Base-by-base conservation (phyloP, 306 rosid species). In the Senna tora region DNA sequence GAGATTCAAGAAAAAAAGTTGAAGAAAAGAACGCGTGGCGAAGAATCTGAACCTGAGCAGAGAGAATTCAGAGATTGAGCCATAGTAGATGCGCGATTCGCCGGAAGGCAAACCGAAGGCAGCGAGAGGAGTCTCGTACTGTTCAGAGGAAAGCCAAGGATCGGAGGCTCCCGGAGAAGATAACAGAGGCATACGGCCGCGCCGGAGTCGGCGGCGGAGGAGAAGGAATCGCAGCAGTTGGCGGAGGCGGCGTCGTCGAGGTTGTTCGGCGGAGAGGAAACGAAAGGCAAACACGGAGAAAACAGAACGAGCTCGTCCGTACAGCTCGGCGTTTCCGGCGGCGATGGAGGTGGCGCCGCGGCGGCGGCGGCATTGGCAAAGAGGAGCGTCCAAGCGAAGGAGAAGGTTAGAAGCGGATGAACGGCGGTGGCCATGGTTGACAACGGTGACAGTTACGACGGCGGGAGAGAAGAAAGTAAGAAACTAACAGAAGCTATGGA, bases 61-160 rank as follows among this genome's bases (percentile, higher is more conserved):
- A 83, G 13, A 5, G 83, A 67, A 28, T 72, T 46, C 10, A 83
- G 57, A 45, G 54, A 13, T 4, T 22, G 80, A 80, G 55, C 53
- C 56, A 14, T 17, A 17, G 50, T 4, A 20, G 67, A 38, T 39
- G 25, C 1, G 6, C 17, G 0, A 62, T 20, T 38, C 0, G 19
- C n/a, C 7, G 2, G 32, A 56, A 77, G 62, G 57, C 96, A 93
- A 30, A 73, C 19, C 7, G 83, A 74, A 45, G 93, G 69, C 50
- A 93, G 96, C 1, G 92, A 89, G 75, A 84, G 74, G 9, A 93
- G 65, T 36, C 83, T 81, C 3, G 83, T 70, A 13, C 53, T 54
- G 75, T 87, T 83, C 60, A 90, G 73, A 50, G 93, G 97, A 59
- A 90, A 93, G 2, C 96, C 96, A 0, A 90, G 85, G 19, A 87